These are phyloP conservation scores for Phaeosphaeriaceae sp. DNA, from an alignment of 2,329 filamentous ascomycete species.

Conservation along the genomic window DNA sequence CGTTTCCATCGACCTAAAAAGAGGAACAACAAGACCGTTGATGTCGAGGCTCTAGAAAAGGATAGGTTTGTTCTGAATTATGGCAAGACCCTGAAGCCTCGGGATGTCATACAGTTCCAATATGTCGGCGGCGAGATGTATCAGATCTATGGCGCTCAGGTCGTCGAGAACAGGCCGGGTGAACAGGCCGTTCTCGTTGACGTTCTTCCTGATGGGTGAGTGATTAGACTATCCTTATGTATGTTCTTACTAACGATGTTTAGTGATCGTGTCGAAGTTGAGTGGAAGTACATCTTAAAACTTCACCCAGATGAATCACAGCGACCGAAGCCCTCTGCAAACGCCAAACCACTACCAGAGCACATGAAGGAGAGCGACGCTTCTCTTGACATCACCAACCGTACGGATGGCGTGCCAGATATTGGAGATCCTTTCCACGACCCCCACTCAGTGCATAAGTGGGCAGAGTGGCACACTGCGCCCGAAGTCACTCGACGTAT, in stretches of 20 bases:
- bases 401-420: slow-evolving; percentile 58
- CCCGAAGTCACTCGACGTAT: slow-evolving; percentile 57
- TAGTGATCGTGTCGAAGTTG: slow-evolving; percentile 77
- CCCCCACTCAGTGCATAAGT: slow-evolving; percentile 54
- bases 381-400: slow-evolving; percentile 53
- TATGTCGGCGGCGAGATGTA: slow-evolving; percentile 76
- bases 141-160: slow-evolving; percentile 88
- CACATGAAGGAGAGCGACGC: slow-evolving; percentile 57
- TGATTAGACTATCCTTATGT: slow-evolving; percentile 20
- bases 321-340: slow-evolving; percentile 75
- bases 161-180: slow-evolving; percentile 79
- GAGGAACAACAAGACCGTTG: slow-evolving; percentile 79
- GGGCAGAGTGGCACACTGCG: slow-evolving; percentile 73
- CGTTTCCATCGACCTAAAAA: slow-evolving; percentile 92
- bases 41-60: slow-evolving; percentile 72
- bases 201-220: slow-evolving; percentile 83
- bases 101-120: slow-evolving; percentile 87
- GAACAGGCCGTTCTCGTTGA: slow-evolving; percentile 82
- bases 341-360: slow-evolving; percentile 73
- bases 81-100: slow-evolving; percentile 71
- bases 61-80: slow-evolving; percentile 72
- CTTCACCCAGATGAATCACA: slow-evolving; percentile 73
- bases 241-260: slow-evolving; percentile 17
- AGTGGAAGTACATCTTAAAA: slow-evolving; percentile 84
- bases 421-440: slow-evolving; percentile 57